A percentile compares a stretch with the other conserved stretches of the same genome.
phyloP scores from a whole-genome alignment of 163 green algal species.

The Smithsoniella earleae region DNA sequence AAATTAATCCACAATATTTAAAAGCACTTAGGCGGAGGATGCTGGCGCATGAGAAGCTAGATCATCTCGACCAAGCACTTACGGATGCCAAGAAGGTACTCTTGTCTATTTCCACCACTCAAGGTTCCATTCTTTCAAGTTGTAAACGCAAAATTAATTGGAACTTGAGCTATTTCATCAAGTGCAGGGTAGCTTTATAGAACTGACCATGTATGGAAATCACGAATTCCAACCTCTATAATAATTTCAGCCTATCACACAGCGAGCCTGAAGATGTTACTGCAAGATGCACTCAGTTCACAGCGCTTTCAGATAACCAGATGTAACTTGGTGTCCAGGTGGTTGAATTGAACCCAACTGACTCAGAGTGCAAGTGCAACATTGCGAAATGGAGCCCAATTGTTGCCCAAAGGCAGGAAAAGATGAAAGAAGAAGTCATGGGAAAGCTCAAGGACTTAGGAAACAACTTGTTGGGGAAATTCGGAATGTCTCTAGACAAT shows the following conservation, averaged over 20 bases:
- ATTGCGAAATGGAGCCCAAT: conserved; percentile 57
- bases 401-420: conserved; percentile 64
- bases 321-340: conserved; percentile 39
- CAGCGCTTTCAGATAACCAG: neutral
- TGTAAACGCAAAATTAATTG: too few relatives aligned
- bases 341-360: conserved; percentile 54
- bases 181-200: neutral
- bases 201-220: too few relatives aligned
- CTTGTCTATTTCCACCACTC: conserved; percentile 21
- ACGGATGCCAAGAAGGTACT: conserved; percentile 54
- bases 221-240: too few relatives aligned
- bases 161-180: neutral
- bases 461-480: conserved; percentile 89
- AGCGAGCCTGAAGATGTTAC: neutral
- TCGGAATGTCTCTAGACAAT: conserved; percentile 92
- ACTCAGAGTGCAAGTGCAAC: conserved; percentile 37
- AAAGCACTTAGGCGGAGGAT: conserved; percentile 56
- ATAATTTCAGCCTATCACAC: too few relatives aligned
- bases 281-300: neutral
- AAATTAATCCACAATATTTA: conserved; percentile 46
- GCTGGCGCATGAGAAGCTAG: conserved; percentile 61
- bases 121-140: neutral
- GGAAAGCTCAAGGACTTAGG: conserved; percentile 95
- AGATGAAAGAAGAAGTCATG: conserved; percentile 88
- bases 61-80: conserved; percentile 72